Evolutionary conservation across 148 eudicot genomes (phyloP).

Genomic region (Arctostaphylos glauca): DNA sequence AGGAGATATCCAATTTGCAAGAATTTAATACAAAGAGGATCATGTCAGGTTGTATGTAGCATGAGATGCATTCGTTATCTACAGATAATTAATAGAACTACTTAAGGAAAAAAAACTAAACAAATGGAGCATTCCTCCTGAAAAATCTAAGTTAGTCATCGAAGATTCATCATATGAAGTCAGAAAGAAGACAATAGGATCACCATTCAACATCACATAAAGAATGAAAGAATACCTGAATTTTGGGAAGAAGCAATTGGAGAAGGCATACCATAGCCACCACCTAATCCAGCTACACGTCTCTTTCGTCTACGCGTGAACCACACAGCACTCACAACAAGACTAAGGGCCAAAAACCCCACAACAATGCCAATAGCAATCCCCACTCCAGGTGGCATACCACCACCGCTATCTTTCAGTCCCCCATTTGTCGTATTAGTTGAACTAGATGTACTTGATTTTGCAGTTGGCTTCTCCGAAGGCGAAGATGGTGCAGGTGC

Average conservation of each 20-base stretch:
- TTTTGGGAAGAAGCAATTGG: slow-evolving; percentile 63
- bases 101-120: neutral
- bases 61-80: neutral
- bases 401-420: slow-evolving; percentile 14
- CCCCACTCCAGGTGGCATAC: slow-evolving; percentile 21
- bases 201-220: neutral
- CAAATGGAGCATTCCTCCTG: neutral
- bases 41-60: neutral
- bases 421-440: slow-evolving; percentile 21
- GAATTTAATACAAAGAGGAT: neutral
- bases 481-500: slow-evolving; percentile 26
- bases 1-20: neutral
- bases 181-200: neutral
- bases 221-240: slow-evolving; percentile 48
- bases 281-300: slow-evolving; percentile 39
- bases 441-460: slow-evolving; percentile 30
- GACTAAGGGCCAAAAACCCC: slow-evolving; percentile 37
- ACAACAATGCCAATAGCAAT: slow-evolving; percentile 37
- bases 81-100: neutral
- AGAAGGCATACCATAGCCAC: slow-evolving; percentile 44
- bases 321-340: slow-evolving; percentile 46
- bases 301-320: slow-evolving; percentile 54
- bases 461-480: slow-evolving; percentile 41
- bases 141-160: neutral
- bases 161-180: slow-evolving; percentile 19